Evolutionary conservation across 2,329 filamentous ascomycete species (phyloP).

Genomic region (Chrysoporthe deuterocubensis): DNA sequence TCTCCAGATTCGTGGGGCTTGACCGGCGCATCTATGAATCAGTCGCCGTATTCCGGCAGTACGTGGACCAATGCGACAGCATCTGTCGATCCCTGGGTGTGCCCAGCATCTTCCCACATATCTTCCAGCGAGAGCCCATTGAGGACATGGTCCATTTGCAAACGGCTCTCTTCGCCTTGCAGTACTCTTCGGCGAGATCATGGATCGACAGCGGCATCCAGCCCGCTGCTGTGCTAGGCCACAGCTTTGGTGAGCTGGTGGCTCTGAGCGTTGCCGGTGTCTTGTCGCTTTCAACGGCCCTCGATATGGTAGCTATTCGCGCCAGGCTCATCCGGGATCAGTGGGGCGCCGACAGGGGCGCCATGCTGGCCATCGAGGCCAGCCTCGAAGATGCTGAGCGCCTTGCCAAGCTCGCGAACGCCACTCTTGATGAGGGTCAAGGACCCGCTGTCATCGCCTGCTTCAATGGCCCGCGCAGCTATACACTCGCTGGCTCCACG

Average conservation of each 20-base stretch:
- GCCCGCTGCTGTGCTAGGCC: conserved; percentile 39
- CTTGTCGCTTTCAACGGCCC: conserved; percentile 36
- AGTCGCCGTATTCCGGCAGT: conserved; percentile 30
- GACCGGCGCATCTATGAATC: conserved; percentile 36
- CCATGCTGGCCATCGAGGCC: conserved; percentile 44
- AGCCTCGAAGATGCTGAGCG: background rate
- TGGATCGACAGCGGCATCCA: conserved; percentile 41
- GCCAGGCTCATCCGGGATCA: conserved; percentile 37
- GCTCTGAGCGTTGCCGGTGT: conserved; percentile 43
- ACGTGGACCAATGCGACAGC: conserved; percentile 34
- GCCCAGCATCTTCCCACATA: conserved; percentile 37
- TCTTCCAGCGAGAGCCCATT: conserved; percentile 37
- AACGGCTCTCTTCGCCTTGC: conserved; percentile 43
- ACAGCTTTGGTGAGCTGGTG: conserved; percentile 48
- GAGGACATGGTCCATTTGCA: conserved; percentile 38
- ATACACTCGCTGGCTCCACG: conserved; percentile 46
- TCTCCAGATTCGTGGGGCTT: conserved; percentile 38
- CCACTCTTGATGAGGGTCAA: too few species aligned
- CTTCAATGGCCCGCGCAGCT: conserved; percentile 48
- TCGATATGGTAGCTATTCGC: conserved; percentile 37
- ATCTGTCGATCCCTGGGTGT: conserved; percentile 28
- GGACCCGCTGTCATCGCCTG: conserved; percentile 46
- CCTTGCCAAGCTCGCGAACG: background rate
- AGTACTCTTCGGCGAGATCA: conserved; percentile 41
- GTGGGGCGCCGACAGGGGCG: conserved; percentile 43